Percentiles rank a stretch among this genome's conserved stretches.
phyloP scores from a whole-genome alignment of 305 asterid species.

The Salvia sclarea region DNA sequence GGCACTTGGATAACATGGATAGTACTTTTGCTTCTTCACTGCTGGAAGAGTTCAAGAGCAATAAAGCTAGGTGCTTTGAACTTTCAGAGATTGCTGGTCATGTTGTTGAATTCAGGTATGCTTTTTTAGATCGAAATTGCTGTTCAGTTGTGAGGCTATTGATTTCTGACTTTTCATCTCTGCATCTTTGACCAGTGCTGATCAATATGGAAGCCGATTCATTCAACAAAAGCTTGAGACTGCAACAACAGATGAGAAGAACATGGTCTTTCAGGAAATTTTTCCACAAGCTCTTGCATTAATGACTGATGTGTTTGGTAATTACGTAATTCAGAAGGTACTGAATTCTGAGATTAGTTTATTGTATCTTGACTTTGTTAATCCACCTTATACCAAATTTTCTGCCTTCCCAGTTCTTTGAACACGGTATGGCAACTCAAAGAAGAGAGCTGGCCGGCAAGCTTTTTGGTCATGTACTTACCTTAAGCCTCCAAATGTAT shows the following conservation, averaged over 20 bases:
- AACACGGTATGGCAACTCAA: conserved; percentile 74
- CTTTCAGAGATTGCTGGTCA: conserved; percentile 90
- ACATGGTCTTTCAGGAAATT: conserved; percentile 89
- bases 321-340: conserved; percentile 98
- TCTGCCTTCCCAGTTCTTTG: conserved; percentile 59
- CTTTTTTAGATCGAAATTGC: background rate
- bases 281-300: conserved; percentile 90
- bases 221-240: conserved; percentile 98
- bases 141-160: conserved; percentile 10
- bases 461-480: conserved; percentile 71
- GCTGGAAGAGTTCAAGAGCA: conserved; percentile 96
- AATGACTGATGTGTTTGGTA: conserved; percentile 98
- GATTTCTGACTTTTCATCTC: conserved; percentile 21
- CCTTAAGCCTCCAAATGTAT: conserved; percentile 86
- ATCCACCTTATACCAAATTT: conserved; percentile 17
- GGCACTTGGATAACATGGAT: conserved; percentile 84
- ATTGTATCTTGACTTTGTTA: conserved; percentile 19
- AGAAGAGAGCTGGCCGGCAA: conserved; percentile 74
- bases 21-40: conserved; percentile 65
- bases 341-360: conserved; percentile 3
- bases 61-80: conserved; percentile 87
- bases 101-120: conserved; percentile 95
- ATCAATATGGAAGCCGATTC: conserved; percentile 98
- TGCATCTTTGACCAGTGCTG: conserved; percentile 56
- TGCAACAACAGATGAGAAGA: conserved; percentile 86